These are phyloP conservation scores for Naganishia cerealis DNA, from an alignment of 1,284 basidiomycete species.

Conservation along the genomic window DNA sequence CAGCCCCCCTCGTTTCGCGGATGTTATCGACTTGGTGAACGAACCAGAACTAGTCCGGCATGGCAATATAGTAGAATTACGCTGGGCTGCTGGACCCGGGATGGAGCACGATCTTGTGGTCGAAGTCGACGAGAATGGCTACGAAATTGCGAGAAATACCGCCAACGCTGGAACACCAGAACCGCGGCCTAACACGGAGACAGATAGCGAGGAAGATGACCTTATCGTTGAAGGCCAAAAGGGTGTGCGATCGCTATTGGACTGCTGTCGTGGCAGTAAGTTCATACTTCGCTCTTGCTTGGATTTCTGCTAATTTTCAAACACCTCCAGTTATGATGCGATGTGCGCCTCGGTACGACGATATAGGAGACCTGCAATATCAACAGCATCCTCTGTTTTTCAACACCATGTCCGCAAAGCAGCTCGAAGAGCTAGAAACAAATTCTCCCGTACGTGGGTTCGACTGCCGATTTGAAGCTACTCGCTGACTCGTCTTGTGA, in stretches of 20 bases:
- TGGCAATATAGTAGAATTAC: constrained; percentile 19
- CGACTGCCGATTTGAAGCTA: background rate
- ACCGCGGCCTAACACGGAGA: background rate
- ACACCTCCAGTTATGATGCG: constrained; percentile 28
- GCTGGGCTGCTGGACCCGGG: constrained; percentile 8
- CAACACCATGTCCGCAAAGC: constrained; percentile 29
- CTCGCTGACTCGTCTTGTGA: background rate
- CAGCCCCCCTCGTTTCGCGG: background rate
- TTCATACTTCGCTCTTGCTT: background rate
- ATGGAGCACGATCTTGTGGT: constrained; percentile 11
- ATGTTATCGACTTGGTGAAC: background rate
- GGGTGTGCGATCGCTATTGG: constrained; percentile 24
- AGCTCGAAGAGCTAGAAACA: constrained; percentile 30
- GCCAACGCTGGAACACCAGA: background rate
- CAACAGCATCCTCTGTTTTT: constrained; percentile 34
- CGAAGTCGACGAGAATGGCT: constrained; percentile 25
- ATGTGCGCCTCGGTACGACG: constrained; percentile 28
- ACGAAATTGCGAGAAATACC: background rate
- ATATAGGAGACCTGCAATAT: constrained; percentile 32
- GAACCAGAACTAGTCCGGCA: constrained; percentile 10
- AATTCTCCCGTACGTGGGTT: constrained; percentile 28
- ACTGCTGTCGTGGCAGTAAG: constrained; percentile 31
- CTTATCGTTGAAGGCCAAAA: constrained; percentile 15
- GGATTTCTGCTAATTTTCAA: background rate
- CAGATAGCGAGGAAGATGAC: background rate